These are phyloP conservation scores for Penicillium olsonii DNA, from an alignment of 2,329 filamentous ascomycete species.

Conservation along the genomic window DNA sequence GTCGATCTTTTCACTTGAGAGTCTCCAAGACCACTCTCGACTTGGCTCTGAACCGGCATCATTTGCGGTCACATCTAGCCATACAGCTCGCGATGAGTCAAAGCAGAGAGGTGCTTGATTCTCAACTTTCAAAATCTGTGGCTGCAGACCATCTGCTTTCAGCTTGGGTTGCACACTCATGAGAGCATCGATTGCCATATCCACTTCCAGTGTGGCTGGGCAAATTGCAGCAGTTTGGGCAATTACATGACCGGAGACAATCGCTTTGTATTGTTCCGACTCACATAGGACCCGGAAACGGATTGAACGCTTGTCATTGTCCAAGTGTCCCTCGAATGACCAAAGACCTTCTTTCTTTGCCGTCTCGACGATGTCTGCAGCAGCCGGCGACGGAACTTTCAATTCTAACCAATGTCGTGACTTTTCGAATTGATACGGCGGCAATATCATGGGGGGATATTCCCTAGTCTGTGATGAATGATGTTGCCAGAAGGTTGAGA, in stretches of 20 bases:
- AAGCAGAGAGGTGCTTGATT: slow-evolving; percentile 38
- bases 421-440: slow-evolving; percentile 49
- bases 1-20: slow-evolving; percentile 17
- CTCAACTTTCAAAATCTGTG: slow-evolving; percentile 31
- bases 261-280: slow-evolving; percentile 33
- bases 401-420: slow-evolving; percentile 42
- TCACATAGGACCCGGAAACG: slow-evolving; percentile 41
- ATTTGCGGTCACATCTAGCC: slow-evolving; percentile 29
- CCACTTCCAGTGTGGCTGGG: slow-evolving; percentile 44
- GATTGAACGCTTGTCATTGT: slow-evolving; percentile 32
- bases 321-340: slow-evolving; percentile 7
- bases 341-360: background rate
- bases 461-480: slow-evolving; percentile 28
- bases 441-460: slow-evolving; percentile 34
- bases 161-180: slow-evolving; percentile 32
- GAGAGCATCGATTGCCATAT: slow-evolving; percentile 35
- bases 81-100: slow-evolving; percentile 29
- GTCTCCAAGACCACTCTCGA: slow-evolving; percentile 31
- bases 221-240: slow-evolving; percentile 41
- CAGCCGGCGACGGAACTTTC: slow-evolving; percentile 14
- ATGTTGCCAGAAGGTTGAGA: slow-evolving; percentile 43
- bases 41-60: background rate
- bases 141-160: slow-evolving; percentile 17
- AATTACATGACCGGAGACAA: slow-evolving; percentile 44
- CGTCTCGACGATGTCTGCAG: background rate